phyloP scores from a whole-genome alignment of 2,329 filamentous ascomycete genomes.

The Dothideomycetidae sp. region DNA sequence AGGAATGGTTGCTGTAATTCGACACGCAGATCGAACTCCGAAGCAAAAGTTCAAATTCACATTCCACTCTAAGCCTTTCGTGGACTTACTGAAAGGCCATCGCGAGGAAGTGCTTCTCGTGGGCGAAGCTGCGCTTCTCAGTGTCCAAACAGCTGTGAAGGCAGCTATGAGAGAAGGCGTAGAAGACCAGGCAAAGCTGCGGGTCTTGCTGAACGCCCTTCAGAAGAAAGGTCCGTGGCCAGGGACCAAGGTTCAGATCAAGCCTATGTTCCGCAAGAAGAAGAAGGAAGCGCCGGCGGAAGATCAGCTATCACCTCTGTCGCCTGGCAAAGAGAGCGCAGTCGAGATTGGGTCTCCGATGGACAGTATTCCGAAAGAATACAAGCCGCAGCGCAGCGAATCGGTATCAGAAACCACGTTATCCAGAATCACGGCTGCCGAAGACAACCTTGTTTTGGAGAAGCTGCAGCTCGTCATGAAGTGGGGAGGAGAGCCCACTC shows the following conservation, averaged over 20 bases:
- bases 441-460: constrained; percentile 84
- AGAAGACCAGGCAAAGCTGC: constrained; percentile 80
- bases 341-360: constrained; percentile 1
- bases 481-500: constrained; percentile 96
- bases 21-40: constrained; percentile 90
- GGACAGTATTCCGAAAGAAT: constrained; percentile 3
- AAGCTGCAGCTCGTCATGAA: constrained; percentile 97
- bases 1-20: constrained; percentile 89
- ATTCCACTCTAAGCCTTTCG: constrained; percentile 91
- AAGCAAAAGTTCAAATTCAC: constrained; percentile 99
- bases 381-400: constrained; percentile 53
- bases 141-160: constrained; percentile 79
- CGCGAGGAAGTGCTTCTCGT: constrained; percentile 92
- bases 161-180: constrained; percentile 61
- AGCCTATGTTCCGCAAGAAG: constrained; percentile 94
- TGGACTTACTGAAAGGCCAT: constrained; percentile 85
- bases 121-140: constrained; percentile 75
- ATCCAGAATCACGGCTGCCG: constrained; percentile 83
- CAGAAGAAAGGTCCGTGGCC: constrained; percentile 88
- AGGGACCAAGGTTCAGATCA: constrained; percentile 96
- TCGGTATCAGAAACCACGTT: constrained; percentile 82
- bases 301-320: constrained; percentile 15
- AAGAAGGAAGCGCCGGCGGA: constrained; percentile 40
- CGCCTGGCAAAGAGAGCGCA: not conserved
- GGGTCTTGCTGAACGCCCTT: constrained; percentile 68